phyloP scores from a whole-genome alignment of 2,329 filamentous ascomycete genomes.

The Colletotrichum graminicola region DNA sequence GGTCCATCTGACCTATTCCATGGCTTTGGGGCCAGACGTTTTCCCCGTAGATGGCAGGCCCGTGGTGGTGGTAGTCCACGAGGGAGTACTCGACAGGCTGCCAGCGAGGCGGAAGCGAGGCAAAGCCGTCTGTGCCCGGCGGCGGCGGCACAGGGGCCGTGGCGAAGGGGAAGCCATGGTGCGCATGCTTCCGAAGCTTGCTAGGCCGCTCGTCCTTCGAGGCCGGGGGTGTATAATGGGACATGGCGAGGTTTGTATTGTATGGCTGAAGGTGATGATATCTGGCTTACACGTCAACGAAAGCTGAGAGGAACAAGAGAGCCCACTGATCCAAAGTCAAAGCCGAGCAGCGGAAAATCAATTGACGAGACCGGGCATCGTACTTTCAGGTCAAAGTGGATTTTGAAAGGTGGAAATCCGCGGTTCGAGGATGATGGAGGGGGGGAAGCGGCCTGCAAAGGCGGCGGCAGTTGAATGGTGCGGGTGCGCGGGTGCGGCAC shows the following conservation, averaged over 20 bases:
- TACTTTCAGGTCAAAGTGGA: not conserved
- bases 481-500: slow-evolving; percentile 17
- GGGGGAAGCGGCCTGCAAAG: slow-evolving; percentile 9
- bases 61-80: slow-evolving; percentile 14
- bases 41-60: slow-evolving; percentile 28
- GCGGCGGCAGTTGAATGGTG: not conserved
- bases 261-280: not conserved
- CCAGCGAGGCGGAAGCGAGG: slow-evolving; percentile 32
- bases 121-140: slow-evolving; percentile 5
- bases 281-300: not conserved
- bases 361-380: too few species aligned
- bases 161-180: slow-evolving; percentile 1
- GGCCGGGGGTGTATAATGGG: not conserved
- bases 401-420: not conserved
- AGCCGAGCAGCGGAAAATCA: not conserved
- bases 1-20: slow-evolving; percentile 9
- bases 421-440: not conserved
- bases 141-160: too few species aligned
- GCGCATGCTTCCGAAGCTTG: slow-evolving; percentile 1
- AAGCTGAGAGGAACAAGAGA: not conserved
- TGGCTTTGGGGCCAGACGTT: slow-evolving; percentile 25
- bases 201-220: not conserved
- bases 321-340: not conserved
- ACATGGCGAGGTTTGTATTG: not conserved
- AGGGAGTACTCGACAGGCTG: slow-evolving; percentile 17